Percentiles rank a stretch among this genome's conserved stretches.
These are phyloP conservation scores for Colletotrichum ledebouriae DNA, from an alignment of 2,329 filamentous ascomycete species.

Conservation along the genomic window DNA sequence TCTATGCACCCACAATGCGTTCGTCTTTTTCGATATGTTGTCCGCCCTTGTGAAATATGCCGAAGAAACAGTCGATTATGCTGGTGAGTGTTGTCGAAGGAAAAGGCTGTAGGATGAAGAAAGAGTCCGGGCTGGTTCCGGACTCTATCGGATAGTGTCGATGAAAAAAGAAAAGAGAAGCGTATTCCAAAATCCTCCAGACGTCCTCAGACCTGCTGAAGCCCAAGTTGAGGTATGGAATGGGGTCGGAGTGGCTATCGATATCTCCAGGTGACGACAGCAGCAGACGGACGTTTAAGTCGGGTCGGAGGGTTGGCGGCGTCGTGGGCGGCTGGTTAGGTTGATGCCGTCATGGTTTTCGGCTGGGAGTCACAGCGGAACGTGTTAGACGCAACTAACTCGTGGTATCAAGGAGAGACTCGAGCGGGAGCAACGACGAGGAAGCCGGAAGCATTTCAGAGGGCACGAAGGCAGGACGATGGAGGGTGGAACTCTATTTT, in stretches of 20 bases:
- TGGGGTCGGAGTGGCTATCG: constrained; percentile 3
- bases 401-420: constrained; percentile 42
- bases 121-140: neutral
- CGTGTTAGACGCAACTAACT: constrained; percentile 21
- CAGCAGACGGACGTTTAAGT: constrained; percentile 18
- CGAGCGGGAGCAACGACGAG: constrained; percentile 36
- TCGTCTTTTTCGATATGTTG: neutral
- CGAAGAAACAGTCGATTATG: constrained; percentile 13
- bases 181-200: constrained; percentile 15
- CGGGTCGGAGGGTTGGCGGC: constrained; percentile 10
- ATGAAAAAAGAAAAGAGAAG: neutral
- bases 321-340: constrained; percentile 25
- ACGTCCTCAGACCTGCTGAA: constrained; percentile 38
- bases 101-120: neutral
- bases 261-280: neutral
- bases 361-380: constrained; percentile 14
- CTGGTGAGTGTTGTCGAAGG: neutral
- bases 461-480: constrained; percentile 16
- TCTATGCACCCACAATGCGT: neutral
- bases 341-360: constrained; percentile 36
- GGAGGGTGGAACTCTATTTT: constrained; percentile 41
- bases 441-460: constrained; percentile 30
- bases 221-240: constrained; percentile 9
- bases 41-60: neutral
- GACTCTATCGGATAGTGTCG: neutral